Base-by-base conservation (phyloP, 805 yeast species). In the Starmerella lactis-condensi region DNA sequence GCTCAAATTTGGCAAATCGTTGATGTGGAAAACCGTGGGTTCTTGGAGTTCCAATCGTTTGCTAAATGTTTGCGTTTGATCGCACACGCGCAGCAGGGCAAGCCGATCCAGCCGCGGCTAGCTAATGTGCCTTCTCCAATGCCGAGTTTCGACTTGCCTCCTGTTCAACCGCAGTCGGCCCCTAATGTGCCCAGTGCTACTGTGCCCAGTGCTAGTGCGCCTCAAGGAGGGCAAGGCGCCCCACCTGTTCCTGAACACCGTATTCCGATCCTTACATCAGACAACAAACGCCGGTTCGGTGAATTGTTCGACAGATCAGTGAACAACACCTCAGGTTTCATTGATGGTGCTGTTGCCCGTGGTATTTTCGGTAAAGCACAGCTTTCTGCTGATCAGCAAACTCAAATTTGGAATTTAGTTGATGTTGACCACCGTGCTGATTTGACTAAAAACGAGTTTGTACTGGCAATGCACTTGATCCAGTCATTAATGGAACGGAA, bases 1-100 rank as follows among this genome's bases (percentile, higher is more conserved):
- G 93, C 94, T 7, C 89, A 82, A 53, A 73, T 89, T 40, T 89
- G 98, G 98, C 83, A 77, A 52, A 51, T 76, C 22, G 82, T 93
- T n/a, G 99, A 89, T 55, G 65, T 68, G n/a, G 72, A 70, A 36
- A 81, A 81, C 56, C 64, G 71, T 40, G 99, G 99, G 0, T 76
- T 73, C 47, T 61, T 89, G 40, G 75, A 74, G 43, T 78, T 73
- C 48, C 62, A 65, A 34, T 85, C 83, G 17, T 89, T 89, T 54
- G 68, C 76, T 39, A 65, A 71, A 32, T 93, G 95, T 14, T 65
- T 89, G 69, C 68, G 99, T 51, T 60, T 81, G 42, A 77, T 89
- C 46, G 93, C 91, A 17, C 77, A 79, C 49, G 72, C 78, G 27
- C 96, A 89, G 58, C 52, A 61, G 7, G 91, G 92, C 17, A 64